Conservation (phyloP, 257 asterid species). For the Misopates orontium region DNA sequence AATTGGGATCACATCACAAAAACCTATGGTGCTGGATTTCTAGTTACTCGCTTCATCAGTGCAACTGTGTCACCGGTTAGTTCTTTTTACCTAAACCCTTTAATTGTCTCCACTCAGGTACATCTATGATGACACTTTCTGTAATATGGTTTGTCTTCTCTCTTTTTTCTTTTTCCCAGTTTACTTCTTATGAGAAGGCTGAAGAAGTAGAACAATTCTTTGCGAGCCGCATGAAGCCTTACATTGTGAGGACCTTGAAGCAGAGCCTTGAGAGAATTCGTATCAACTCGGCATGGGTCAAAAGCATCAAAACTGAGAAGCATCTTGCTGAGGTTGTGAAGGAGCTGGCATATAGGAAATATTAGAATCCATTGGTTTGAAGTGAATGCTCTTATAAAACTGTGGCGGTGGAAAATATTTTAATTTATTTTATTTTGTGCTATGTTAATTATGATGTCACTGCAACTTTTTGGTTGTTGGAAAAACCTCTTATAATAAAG, state of each 20-base stretch:
- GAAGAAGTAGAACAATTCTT: constrained; percentile 72
- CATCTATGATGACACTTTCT: background rate
- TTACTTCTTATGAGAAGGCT: constrained; percentile 72
- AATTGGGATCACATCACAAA: constrained; percentile 74
- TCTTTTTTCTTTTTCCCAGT: constrained; percentile 40
- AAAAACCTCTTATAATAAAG: background rate
- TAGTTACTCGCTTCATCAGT: constrained; percentile 69
- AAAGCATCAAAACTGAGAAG: constrained; percentile 71
- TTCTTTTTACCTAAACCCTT: constrained; percentile 27
- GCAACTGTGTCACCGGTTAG: constrained; percentile 79
- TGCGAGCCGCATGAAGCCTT: constrained; percentile 75
- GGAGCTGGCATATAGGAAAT: constrained; percentile 70
- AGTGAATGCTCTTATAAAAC: background rate
- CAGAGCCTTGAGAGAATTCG: constrained; percentile 84
- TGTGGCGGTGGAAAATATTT: background rate
- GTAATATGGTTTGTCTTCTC: background rate
- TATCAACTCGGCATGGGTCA: constrained; percentile 75
- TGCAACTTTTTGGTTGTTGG: background rate
- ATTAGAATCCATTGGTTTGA: constrained; percentile 38
- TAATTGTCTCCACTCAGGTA: background rate
- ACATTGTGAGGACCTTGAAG: constrained; percentile 79
- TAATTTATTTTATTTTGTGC: background rate
- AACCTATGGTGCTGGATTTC: constrained; percentile 86
- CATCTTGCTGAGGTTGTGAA: constrained; percentile 54
- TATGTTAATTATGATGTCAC: background rate